Evolutionary conservation across 208 protist species (phyloP), one percentile per base, ranked within the genome.

Genomic region (Trypanosoma theileri): DNA sequence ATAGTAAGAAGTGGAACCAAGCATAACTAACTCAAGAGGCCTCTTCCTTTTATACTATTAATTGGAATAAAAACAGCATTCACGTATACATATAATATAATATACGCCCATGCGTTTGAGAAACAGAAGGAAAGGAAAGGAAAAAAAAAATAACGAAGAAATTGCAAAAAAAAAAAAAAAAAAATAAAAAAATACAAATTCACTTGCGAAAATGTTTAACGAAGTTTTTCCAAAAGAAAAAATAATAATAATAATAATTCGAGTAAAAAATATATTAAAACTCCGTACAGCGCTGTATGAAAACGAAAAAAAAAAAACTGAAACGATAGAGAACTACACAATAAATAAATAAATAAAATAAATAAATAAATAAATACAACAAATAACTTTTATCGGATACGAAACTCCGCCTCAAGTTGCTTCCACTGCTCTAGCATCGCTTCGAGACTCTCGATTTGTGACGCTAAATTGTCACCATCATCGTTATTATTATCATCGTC

Each of bases 361-460:
- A 70, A 1, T 24, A 62, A 54, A 65, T 53, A 45, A 28, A 69
- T 58, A 63, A 57, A 54, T 35, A 61, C 22, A 19, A 56, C 45
- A 42, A 21, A 35, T 9, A n/a, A 45, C 16, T 26, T 26, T 35
- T n/a, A 60, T 75, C 16, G 55, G 1, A 31, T 14, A 59, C 24
- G 17, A 75, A 64, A 86, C 26, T 82, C 71, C 40, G 54, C 66
- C 73, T 88, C 79, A 13, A 88, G 60, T 31, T 74, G 64, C 50
- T 80, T 80, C 79, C 82, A 88, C 68, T 88, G 73, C 3, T 17
- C 21, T 35, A 88, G 57, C 69, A 84, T 79, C 24, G 74, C 73
- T 28, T 88, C 75, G 13, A 88, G 52, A 51, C 70, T 68, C 24
- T 68, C 63, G 45, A 88, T 79, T 17, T 84, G 73, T 16, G n/a